phyloP scores from a whole-genome alignment of 2,329 filamentous ascomycete species.

The Xylariaceae sp. region DNA sequence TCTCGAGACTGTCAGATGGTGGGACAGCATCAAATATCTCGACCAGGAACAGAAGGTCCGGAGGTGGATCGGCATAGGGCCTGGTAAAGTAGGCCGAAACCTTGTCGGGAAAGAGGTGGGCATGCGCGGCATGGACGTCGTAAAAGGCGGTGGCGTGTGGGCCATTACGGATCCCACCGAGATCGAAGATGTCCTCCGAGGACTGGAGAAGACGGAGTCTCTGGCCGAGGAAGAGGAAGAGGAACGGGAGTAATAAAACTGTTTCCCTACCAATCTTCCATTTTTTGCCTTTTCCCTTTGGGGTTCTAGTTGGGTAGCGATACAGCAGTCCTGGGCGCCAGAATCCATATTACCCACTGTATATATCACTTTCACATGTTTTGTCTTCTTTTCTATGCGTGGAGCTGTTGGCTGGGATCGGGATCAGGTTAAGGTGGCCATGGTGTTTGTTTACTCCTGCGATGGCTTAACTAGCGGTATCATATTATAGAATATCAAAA shows the following conservation, averaged over 20 bases:
- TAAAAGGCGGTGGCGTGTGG: constrained; percentile 91
- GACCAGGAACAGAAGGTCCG: constrained; percentile 77
- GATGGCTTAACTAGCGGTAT: not conserved
- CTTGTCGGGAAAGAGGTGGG: constrained; percentile 93
- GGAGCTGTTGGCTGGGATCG: not conserved
- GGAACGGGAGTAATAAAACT: constrained; percentile 21
- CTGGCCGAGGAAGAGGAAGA: constrained; percentile 49
- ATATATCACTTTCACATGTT: not conserved
- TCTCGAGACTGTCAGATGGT: constrained; percentile 91
- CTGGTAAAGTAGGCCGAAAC: constrained; percentile 89
- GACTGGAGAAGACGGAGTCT: constrained; percentile 58
- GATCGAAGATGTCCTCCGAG: constrained; percentile 62
- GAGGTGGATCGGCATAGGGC: constrained; percentile 87
- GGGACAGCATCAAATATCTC: constrained; percentile 85
- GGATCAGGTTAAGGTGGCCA: too few species aligned
- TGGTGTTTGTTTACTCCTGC: too few species aligned
- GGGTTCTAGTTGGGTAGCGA: not conserved
- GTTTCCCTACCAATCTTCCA: not conserved
- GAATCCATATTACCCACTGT: too few species aligned
- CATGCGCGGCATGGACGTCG: constrained; percentile 68
- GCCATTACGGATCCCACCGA: constrained; percentile 77
- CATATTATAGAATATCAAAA: not conserved
- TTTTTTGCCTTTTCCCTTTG: not conserved
- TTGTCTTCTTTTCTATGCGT: not conserved
- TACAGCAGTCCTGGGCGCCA: too few species aligned